phyloP scores from a whole-genome alignment of 371 early-diverging fungal genomes.

The Mucor indicus region DNA sequence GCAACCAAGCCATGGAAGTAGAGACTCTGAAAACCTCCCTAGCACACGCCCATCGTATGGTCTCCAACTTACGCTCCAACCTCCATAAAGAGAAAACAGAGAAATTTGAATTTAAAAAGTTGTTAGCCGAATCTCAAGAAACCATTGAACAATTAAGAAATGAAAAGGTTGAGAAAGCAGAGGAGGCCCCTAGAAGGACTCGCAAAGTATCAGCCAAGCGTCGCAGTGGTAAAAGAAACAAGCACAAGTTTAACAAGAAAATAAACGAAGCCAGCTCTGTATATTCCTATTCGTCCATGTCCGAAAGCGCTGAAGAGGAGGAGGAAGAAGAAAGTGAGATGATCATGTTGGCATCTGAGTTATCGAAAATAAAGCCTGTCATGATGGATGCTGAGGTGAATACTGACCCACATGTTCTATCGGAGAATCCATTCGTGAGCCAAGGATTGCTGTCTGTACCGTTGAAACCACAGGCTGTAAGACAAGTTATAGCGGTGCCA shows the following conservation, averaged over 20 bases:
- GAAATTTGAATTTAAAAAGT: conserved; percentile 61
- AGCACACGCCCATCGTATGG: conserved; percentile 49
- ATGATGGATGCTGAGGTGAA: conserved; percentile 16
- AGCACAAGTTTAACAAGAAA: too few species aligned
- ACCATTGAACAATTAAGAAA: conserved; percentile 57
- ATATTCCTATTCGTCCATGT: conserved; percentile 27
- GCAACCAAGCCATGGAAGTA: conserved; percentile 42
- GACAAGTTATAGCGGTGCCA: too few species aligned
- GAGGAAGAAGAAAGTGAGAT: conserved; percentile 16
- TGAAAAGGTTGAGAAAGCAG: too few species aligned
- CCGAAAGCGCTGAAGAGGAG: too few species aligned
- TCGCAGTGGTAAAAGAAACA: too few species aligned
- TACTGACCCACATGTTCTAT: too few species aligned
- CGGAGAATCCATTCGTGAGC: too few species aligned
- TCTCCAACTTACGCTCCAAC: conserved; percentile 41
- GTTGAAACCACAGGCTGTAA: too few species aligned
- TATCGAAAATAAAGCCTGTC: conserved; percentile 25
- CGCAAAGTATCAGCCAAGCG: too few species aligned
- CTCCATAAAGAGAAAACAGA: conserved; percentile 51
- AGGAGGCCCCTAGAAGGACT: too few species aligned
- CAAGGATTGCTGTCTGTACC: too few species aligned
- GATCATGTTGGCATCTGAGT: conserved; percentile 18
- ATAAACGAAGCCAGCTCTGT: conserved; percentile 5
- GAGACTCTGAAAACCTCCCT: conserved; percentile 45
- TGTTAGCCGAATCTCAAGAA: conserved; percentile 62